phyloP scores from a whole-genome alignment of 345 rosid genomes.

The Murraya paniculata region DNA sequence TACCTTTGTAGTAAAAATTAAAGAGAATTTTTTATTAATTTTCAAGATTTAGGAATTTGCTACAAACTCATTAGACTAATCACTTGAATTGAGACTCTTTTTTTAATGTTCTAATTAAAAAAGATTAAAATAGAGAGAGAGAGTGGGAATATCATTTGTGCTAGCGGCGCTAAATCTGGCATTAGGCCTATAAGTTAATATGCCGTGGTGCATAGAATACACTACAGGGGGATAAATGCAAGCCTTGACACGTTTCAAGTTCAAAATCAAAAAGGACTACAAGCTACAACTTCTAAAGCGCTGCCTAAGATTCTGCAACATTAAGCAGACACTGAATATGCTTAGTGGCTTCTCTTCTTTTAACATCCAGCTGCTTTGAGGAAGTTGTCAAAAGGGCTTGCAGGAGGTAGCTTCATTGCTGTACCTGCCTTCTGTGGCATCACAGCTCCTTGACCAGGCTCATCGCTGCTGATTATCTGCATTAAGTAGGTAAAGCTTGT shows the following conservation, averaged over 20 bases:
- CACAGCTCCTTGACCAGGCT: conserved; percentile 17
- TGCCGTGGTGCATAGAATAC: too few relatives aligned
- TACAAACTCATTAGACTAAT: too few relatives aligned
- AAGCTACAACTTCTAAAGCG: conserved; percentile 2
- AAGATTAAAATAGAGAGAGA: too few relatives aligned
- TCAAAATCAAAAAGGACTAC: not conserved
- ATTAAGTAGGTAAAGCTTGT: not conserved
- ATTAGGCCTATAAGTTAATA: not conserved
- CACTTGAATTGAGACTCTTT: too few relatives aligned
- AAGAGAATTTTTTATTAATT: too few relatives aligned
- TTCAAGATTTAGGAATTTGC: too few relatives aligned
- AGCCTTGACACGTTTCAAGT: too few relatives aligned
- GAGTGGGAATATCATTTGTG: not conserved
- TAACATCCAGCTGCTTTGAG: conserved; percentile 83
- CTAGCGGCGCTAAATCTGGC: not conserved
- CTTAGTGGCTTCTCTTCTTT: not conserved
- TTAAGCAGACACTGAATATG: not conserved
- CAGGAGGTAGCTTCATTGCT: conserved; percentile 82
- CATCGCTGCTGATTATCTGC: conserved; percentile 24
- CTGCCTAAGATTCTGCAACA: conserved; percentile 30
- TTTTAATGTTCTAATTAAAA: too few relatives aligned
- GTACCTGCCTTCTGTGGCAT: conserved; percentile 40
- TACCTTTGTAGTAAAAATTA: too few relatives aligned
- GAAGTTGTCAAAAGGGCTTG: conserved; percentile 95
- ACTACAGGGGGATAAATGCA: too few relatives aligned